Evolutionary conservation across 495 filamentous ascomycete genomes (phyloP), one percentile per base, ranked within the genome.

Genomic region (Parmelia sp.): DNA sequence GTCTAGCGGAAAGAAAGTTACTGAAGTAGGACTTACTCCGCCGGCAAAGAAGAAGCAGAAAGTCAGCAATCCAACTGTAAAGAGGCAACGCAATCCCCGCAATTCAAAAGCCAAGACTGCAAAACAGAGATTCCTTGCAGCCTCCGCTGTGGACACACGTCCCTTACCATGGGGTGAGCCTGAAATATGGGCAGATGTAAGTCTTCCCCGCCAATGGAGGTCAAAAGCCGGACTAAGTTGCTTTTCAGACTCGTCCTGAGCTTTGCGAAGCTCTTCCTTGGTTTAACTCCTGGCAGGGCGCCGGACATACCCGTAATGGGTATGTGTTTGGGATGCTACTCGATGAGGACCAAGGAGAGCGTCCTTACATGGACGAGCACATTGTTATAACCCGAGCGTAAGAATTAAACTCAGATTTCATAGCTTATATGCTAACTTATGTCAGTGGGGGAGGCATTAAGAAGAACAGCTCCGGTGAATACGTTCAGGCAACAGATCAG

Each of bases 211-310:
- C 14, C 0, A 3, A 11, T 40, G 0, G 1, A 12, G 11, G 29
- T 23, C 36, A 25, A 37, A 2, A 3, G 45, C 15, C 57, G 25
- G 25, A 40, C 33, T 35, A 40, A 21, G 40, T 15, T 6, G 7
- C 6, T 21, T 7, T 17, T 15, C 42, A 81, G 71, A 75, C 67
- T 37, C 82, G 91, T 7, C 82, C 83, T 19, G 80, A 79, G 0
- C 70, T 94, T 4, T 87, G 83, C 64, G 88, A 92, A 68, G 78
- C 85, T 2, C 69, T 92, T 4, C 78, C 81, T 0, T 93, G 87
- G 74, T 92, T 83, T 71, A 79, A 77, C 0, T 69, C 79, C 4
- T 83, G 83, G 44, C 86, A 93, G 69, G 80, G 84, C 0, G 85
- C 84, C 17, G 68, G 80, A 3, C 83, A 92, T 63, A 74, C 78